Evolutionary conservation across 352 stramenopile genomes (phyloP), one percentile per base, ranked within the genome.

Genomic region (Phytophthora quininea): DNA sequence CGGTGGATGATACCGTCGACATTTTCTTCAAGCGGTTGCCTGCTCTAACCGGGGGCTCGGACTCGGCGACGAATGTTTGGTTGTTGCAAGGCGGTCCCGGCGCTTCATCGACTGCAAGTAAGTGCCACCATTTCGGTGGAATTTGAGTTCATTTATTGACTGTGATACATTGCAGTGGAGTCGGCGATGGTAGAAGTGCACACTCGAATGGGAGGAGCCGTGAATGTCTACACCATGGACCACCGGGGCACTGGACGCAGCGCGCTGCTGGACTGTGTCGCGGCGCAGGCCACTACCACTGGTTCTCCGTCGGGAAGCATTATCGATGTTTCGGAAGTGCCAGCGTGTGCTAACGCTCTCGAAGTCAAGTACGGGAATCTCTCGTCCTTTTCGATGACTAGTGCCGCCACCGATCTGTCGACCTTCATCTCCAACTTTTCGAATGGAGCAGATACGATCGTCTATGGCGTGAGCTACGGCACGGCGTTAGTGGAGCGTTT

Each of bases 171-270:
- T 50, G 42, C 51, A 85, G 71, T 81, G 74, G 77, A 85, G 31
- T 69, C 51, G n/a, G 40, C 35, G n/a, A 78, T 86, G 74, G 32
- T 66, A 3, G 56, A 63, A 7, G n/a, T 83, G 1, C 56, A 80
- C 47, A 15, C 58, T 14, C 50, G 58, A 45, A 42, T 81, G 2
- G 31, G 61, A 42, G 70, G 69, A 58, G 35, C 58, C 2, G 72
- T 82, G n/a, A 82, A 86, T 45, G 67, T 86, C 7, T 86, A 86
- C 59, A 86, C 77, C 4, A 84, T 86, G 65, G 69, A 86, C 38
- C 74, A 83, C 27, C 77, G 74, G 33, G 76, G 76, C 46, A 81
- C 73, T 1, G 78, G 78, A 8, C 73, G 76, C 1, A 83, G 73
- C 48, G 76, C 58, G 15, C 19, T 65, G 12, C 37, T 88, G 5